Conservation (phyloP, 1,284 basidiomycete genomes). For the Sporisorium scitamineum region DNA sequence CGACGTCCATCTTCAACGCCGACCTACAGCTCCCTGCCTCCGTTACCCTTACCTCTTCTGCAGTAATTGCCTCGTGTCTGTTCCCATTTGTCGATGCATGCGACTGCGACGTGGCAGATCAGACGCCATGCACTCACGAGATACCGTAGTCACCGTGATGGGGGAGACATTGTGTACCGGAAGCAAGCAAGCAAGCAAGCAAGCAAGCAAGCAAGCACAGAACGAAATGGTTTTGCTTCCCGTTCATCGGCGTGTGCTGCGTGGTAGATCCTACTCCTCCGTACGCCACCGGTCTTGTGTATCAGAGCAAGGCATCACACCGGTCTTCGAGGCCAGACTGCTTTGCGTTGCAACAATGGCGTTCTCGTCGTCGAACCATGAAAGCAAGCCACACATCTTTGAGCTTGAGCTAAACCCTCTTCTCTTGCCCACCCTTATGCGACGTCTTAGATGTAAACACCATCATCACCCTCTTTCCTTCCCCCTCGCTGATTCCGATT, state of each 20-base stretch:
- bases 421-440: not conserved
- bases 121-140: not conserved
- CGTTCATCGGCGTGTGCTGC: not conserved
- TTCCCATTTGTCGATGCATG: not conserved
- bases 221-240: not conserved
- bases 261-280: not conserved
- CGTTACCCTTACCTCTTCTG: too few relatives aligned
- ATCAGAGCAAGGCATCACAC: not conserved
- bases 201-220: not conserved
- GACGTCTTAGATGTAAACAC: conserved; percentile 17
- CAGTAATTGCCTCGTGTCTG: not conserved
- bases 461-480: not conserved
- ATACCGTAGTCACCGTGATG: not conserved
- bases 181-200: not conserved
- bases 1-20: not conserved
- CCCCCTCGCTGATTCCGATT: not conserved
- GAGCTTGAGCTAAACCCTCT: conserved; percentile 2
- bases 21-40: not conserved
- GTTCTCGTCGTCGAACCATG: not conserved
- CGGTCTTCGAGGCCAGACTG: not conserved
- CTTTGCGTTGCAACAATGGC: not conserved
- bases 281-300: not conserved
- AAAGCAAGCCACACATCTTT: not conserved
- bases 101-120: not conserved
- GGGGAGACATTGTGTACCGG: not conserved